A percentile compares a stretch with the other conserved stretches of the same genome.
Conservation (phyloP, 2,329 filamentous ascomycete genomes). For the Aspergillus jensenii region DNA sequence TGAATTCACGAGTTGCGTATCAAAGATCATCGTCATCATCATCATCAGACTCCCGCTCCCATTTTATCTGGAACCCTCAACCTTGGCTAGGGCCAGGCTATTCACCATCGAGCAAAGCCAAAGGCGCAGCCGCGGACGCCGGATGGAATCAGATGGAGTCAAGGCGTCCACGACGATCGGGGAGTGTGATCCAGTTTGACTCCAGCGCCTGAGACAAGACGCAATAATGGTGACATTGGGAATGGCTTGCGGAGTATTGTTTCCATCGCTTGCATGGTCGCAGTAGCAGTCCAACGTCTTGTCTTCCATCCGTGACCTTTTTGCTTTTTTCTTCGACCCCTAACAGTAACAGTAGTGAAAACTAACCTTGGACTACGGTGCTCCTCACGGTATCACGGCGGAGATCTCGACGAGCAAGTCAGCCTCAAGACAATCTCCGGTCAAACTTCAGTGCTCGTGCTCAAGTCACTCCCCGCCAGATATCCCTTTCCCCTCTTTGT, state of each 20-base stretch:
- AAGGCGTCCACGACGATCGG: neutral
- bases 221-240: neutral
- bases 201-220: slow-evolving; percentile 1
- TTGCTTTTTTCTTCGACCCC: neutral
- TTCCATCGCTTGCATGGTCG: neutral
- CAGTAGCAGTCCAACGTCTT: slow-evolving; percentile 2
- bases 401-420: slow-evolving; percentile 1
- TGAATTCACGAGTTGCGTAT: neutral
- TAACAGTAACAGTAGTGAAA: neutral
- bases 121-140: neutral
- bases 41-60: neutral
- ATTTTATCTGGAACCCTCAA: slow-evolving; percentile 7
- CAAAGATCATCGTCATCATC: slow-evolving; percentile 4
- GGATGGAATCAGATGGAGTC: neutral
- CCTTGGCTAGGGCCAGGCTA: neutral
- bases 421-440: slow-evolving; percentile 7
- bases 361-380: too few relatives aligned
- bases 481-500: neutral
- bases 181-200: neutral
- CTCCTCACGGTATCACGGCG: neutral
- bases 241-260: neutral
- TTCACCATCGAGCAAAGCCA: neutral
- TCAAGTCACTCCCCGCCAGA: neutral
- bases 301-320: neutral
- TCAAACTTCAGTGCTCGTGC: neutral